Conservation (phyloP, 306 rosid species). For the Gastrolobium bilobum region DNA sequence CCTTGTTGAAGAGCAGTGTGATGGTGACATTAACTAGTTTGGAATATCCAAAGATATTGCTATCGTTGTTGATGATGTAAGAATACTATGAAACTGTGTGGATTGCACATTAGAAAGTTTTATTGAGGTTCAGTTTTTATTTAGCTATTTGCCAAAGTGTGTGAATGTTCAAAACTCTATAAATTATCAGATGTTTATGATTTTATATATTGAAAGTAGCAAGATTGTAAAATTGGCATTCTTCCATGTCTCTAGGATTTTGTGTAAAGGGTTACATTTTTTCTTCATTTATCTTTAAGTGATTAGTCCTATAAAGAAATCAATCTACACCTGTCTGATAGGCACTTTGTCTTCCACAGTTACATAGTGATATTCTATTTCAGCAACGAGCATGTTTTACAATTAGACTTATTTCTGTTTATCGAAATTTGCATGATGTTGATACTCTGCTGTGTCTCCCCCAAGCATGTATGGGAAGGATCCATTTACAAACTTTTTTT, state of each 20-base stretch:
- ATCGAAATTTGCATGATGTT: conserved; percentile 1
- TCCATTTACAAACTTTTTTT: too few species aligned
- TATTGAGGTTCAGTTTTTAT: background rate
- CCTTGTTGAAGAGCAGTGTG: background rate
- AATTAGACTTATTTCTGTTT: background rate
- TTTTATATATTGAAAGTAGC: background rate
- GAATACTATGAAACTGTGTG: background rate
- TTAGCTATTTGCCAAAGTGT: background rate
- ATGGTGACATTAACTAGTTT: too few species aligned
- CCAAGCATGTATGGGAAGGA: too few species aligned
- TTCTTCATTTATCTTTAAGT: conserved; percentile 2
- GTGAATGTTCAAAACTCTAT: background rate
- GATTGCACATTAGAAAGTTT: conserved; percentile 12
- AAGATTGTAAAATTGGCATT: background rate
- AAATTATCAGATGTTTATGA: background rate
- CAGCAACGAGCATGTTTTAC: background rate
- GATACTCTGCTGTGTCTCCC: background rate
- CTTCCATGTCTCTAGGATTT: background rate
- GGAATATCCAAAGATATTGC: too few species aligned
- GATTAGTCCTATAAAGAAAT: background rate
- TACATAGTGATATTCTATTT: background rate
- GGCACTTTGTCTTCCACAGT: background rate
- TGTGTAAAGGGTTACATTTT: background rate
- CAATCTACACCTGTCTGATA: background rate
- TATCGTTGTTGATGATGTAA: too few species aligned